phyloP scores from a whole-genome alignment of 2,329 filamentous ascomycete species.

The Stachybotrys elegans region DNA sequence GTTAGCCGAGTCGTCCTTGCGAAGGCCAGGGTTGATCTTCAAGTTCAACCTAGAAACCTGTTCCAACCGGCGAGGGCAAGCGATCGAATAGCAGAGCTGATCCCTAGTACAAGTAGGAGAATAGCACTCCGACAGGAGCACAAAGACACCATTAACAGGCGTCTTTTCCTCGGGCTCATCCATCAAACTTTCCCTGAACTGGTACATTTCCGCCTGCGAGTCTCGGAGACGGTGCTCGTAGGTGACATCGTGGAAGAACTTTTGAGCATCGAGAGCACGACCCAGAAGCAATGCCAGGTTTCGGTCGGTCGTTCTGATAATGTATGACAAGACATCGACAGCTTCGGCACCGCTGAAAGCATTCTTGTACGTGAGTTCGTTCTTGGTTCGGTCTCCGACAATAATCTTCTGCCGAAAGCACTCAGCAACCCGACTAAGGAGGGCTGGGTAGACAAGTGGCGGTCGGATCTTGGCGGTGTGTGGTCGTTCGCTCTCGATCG shows the following conservation, averaged over 20 bases:
- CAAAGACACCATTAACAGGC: conserved; percentile 90
- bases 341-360: conserved; percentile 94
- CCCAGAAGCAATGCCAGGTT: conserved; percentile 90
- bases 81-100: conserved; percentile 95
- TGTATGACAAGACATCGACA: conserved; percentile 91
- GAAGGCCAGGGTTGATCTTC: conserved; percentile 85
- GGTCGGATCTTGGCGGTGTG: conserved; percentile 60
- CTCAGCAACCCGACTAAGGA: conserved; percentile 88
- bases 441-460: conserved; percentile 87
- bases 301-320: conserved; percentile 93
- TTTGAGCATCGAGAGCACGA: conserved; percentile 90
- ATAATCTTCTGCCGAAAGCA: conserved; percentile 87
- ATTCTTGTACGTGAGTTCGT: conserved; percentile 94
- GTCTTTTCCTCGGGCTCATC: conserved; percentile 71
- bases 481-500: conserved; percentile 50
- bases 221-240: conserved; percentile 95
- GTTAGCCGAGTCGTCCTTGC: conserved; percentile 52
- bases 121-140: conserved; percentile 93
- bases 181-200: conserved; percentile 89
- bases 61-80: conserved; percentile 86
- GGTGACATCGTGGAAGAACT: conserved; percentile 98
- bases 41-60: conserved; percentile 92
- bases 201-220: conserved; percentile 91
- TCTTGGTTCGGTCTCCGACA: conserved; percentile 86
- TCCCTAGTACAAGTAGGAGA: conserved; percentile 95